Evolutionary conservation across 106 monocot genomes (phyloP), one percentile per base, ranked within the genome.

Genomic region (Platanthera guangdongensis): DNA sequence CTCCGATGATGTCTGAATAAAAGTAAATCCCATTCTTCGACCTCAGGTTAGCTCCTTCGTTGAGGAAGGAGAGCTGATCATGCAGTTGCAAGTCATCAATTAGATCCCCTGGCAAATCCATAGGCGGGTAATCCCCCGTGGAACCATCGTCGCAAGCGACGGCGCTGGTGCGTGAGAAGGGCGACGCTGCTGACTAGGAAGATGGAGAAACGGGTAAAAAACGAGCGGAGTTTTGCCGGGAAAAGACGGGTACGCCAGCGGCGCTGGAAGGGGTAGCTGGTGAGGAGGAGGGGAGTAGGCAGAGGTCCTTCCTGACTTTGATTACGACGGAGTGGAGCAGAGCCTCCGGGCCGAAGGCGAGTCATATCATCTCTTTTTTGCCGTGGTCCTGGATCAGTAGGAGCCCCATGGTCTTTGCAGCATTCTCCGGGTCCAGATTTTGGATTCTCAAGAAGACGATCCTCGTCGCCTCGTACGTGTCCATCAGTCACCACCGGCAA

Each of bases 381-480:
- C 92, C 89, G 68, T 92, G 85, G 80, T 92, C 92, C 45, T 92
- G 92, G 39, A 89, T 83, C 22, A 92, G 80, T 22, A 92, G 83
- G 11, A 89, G 81, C 6, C 92, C 89, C 92, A 92, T 92, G 85
- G 89, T 85, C 83, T 92, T 92, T 88, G 79, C 75, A 14, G 92
- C 95, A 81, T 95, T 89, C 32, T 95, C 92, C 3, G 89, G 95
- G 72, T 95, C 95, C 59, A 95, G 72, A 19, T 57, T 73, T 76
- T 95, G 95, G 78, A 95, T 95, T 81, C 95, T 77, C 5, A 92
- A 92, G 80, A 95, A 86, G 18, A 95, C 92, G 14, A 95, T 77
- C 79, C 88, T 84, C 16, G 95, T 95, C 47, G 95, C 95, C 74
- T 95, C 95, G 85, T 92, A 92, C 13, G 92, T 90, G 80, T 95